Base-by-base conservation (phyloP, 2,329 filamentous ascomycete species). In the Cytospora schulzeri region DNA sequence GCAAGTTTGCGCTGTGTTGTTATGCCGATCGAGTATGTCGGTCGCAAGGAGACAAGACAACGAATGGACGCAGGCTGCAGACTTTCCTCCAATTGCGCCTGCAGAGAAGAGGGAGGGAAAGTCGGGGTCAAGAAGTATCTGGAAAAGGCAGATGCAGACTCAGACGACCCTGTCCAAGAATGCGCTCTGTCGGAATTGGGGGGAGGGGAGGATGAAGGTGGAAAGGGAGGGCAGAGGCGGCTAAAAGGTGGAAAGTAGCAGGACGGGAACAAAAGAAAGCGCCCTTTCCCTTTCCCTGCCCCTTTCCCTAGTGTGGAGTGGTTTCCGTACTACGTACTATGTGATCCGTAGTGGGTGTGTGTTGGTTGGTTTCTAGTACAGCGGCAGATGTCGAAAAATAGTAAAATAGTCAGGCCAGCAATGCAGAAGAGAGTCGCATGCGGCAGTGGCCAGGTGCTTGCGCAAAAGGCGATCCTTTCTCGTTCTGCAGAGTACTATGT, bases 41-140 rank as follows among this genome's bases (percentile, higher is more conserved):
- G 38, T 63, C 52, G 62, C 31, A 41, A 33, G 41, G 19, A 59
- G 38, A 58, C 57, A 66, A 59, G 38, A 58, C 57, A 66, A 66
- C 41, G 65, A 64, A 41, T 35, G 65, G 62, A 66, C 61, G 61
- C 64, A 66, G 54, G 60, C 55, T 56, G 64, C 33, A 66, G 55
- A 33, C 33, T n/a, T 50, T 60, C 64, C 35, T 45, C 57, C 61
- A 64, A 66, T 56, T 60, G 64, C 65, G 54, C 61, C 65, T 58
- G 62, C 61, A 61, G 33, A 54, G 38, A 28, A 38, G 17, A 51
- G 28, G 33, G 60, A 26, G 45, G n/a, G 11, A 56, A 15, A 35
- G 60, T 56, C 52, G 35, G 48, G 60, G 29, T 26, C 38, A 28
- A 29, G 38, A 50, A 24, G 59, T 48, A 56, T 19, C 19, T 26